A percentile compares a stretch with the other conserved stretches of the same genome.
These are phyloP conservation scores for Centaurea solstitialis DNA, from an alignment of 129 eudicot species.

Conservation along the genomic window DNA sequence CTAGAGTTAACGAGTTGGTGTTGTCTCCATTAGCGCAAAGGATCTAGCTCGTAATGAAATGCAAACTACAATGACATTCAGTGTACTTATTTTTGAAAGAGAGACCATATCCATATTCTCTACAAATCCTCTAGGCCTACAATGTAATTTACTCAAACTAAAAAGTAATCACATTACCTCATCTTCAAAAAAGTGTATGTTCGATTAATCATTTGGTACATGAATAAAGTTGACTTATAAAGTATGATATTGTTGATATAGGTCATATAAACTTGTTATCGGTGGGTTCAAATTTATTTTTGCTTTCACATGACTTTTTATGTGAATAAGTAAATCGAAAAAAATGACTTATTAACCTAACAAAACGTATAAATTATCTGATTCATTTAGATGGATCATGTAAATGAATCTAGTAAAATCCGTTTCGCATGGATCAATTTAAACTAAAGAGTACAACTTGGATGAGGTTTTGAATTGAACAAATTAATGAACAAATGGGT, in stretches of 20 bases:
- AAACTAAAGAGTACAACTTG: neutral
- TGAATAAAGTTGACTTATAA: neutral
- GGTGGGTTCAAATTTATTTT: neutral
- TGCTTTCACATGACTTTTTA: neutral
- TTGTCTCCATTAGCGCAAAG: too few relatives aligned
- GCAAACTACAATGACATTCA: too few relatives aligned
- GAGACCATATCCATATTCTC: too few relatives aligned
- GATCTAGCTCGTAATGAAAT: too few relatives aligned
- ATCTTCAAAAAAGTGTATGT: neutral
- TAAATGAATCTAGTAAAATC: neutral
- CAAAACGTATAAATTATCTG: neutral
- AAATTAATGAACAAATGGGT: neutral
- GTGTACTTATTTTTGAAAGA: too few relatives aligned
- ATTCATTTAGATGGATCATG: neutral
- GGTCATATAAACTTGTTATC: neutral
- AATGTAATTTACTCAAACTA: neutral
- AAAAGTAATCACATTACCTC: neutral
- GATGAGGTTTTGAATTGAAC: neutral
- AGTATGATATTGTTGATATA: neutral
- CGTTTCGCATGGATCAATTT: neutral
- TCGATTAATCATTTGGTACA: neutral
- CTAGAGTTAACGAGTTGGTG: too few relatives aligned
- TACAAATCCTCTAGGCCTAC: too few relatives aligned
- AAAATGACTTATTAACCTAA: neutral
- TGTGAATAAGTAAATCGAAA: neutral